Conservation (phyloP, 805 yeast genomes). For the Wickerhamiella alocasiicola region DNA sequence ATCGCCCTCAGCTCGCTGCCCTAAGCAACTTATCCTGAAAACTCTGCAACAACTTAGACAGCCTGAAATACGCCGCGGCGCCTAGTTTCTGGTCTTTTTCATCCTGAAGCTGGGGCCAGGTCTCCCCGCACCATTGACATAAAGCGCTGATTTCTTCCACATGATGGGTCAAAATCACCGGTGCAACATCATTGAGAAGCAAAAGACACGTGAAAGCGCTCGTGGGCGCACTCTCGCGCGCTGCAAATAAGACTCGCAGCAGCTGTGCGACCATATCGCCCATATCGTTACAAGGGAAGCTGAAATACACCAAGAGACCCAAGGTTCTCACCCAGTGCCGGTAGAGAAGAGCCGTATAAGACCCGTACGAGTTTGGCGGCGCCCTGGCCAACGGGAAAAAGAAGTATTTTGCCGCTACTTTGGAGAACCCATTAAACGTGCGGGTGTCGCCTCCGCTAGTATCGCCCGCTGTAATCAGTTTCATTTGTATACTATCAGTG, state of each 20-base stretch:
- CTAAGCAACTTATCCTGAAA: constrained; percentile 2
- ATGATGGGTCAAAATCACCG: constrained; percentile 21
- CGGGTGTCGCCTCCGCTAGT: not conserved
- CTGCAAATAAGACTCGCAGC: constrained; percentile 24
- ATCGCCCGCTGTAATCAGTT: not conserved
- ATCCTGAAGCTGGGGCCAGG: constrained; percentile 25
- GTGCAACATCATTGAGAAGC: constrained; percentile 25
- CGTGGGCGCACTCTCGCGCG: constrained; percentile 21
- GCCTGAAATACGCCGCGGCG: constrained; percentile 24
- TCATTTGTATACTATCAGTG: not conserved
- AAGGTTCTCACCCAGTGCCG: constrained; percentile 51
- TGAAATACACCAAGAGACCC: constrained; percentile 42
- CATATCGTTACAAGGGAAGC: constrained; percentile 42
- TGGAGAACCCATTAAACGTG: constrained; percentile 26
- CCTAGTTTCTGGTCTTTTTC: constrained; percentile 23
- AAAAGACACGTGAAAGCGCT: constrained; percentile 25
- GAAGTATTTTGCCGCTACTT: constrained; percentile 33
- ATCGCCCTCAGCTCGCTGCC: too few relatives aligned
- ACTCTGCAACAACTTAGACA: constrained; percentile 21
- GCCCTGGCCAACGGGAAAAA: constrained; percentile 42
- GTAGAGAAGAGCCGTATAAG: constrained; percentile 30
- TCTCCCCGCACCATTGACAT: constrained; percentile 23
- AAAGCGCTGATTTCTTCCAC: constrained; percentile 25
- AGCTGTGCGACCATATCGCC: constrained; percentile 48
- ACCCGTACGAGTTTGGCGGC: constrained; percentile 13